Base-by-base conservation (phyloP, 2,329 filamentous ascomycete species). In the Ciborinia camelliae region DNA sequence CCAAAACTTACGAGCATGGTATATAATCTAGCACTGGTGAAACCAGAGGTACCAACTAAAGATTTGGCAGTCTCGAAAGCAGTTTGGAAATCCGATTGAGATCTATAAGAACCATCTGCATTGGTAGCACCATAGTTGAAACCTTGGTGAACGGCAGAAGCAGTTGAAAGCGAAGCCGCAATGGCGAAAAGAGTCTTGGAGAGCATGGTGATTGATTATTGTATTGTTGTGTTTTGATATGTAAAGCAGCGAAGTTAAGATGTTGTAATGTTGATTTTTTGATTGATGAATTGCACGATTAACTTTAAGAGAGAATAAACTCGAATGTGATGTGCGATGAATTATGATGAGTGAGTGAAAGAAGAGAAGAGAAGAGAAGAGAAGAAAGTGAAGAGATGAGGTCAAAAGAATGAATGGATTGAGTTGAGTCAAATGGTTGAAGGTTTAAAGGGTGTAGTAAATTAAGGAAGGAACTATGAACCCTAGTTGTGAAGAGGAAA, bases 11-110 rank as follows among this genome's bases (percentile, higher is more conserved):
- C 81, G 51, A 74, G 69, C 65, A 69, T 91, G 70, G 89, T 91
- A 78, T 89, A 92, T n/a, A 92, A 81, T 66, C 90, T 86, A 51
- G 87, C 89, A 66, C 84, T 87, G 71, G 79, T 89, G 80, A 90
- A 91, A 61, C 85, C 85, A 28, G 81, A 78, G 62, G 88, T 86
- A 52, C 87, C 88, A 28, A 81, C 79, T 20, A 93, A 85, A 59
- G 79, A 79, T 70, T 86, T 82, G 35, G 90, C 88, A 3, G 82
- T 79, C 62, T 81, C 86, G 81, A 93, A 92, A 75, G 90, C 86
- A 67, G 80, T 77, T 77, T 90, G 84, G 75, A 88, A 93, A 74
- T 90, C 87, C 15, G 80, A 71, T 72, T 89, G 83, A 62, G 72
- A 71, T 79, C 90, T 90, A 73, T 81, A 77, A 41, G 81, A 77